Base-by-base conservation (phyloP, 192 early-diverging fungal genomes). In the Gigaspora rosea region DNA sequence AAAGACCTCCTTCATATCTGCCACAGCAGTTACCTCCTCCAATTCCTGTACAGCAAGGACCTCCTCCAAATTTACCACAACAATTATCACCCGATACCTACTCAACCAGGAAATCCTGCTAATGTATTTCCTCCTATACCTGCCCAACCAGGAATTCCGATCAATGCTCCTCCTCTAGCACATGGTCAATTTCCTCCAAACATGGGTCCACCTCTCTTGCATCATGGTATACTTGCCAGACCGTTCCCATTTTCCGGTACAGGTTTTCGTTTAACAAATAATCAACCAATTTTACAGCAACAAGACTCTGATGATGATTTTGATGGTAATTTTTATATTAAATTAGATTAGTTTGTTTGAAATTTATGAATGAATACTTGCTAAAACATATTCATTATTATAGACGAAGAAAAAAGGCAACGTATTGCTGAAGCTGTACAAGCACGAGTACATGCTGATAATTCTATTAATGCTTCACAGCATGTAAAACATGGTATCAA, bases 381-480 rank as follows among this genome's bases (percentile, higher is more conserved):
- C 7, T 41, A 41, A 41, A 41, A 6, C 7, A 41, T 41, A 41
- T 41, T 41, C 2, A 2, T 41, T 41, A 41, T 41, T 7, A 41
- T 41, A 41, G 61, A 63, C 0, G 61, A 63, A 63, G 61, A 63
- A 20, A 63, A 63, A 63, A 63, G 61, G 10, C 0, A 10, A 15
- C 61, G 61, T 12, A 20, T 63, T 10, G 61, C 61, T 63, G 61
- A 63, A 33, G 61, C 61, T 63, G 33, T 63, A 63, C 61, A 35
- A 16, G n/a, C 61, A 4, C 27, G 61, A 32, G 61, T 33, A 33
- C 12, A 32, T 35, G 2, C 32, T 15, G 61, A 63, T 2, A 22
- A 63, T 33, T 16, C 27, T 63, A 3, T 35, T 33, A 7, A 33
- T 16, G 61, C 35, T 63, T 15, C 41, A 7, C 41, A 63, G 3